These are phyloP conservation scores for Monosporascus sp. DNA, from an alignment of 2,329 filamentous ascomycete species.

Conservation along the genomic window DNA sequence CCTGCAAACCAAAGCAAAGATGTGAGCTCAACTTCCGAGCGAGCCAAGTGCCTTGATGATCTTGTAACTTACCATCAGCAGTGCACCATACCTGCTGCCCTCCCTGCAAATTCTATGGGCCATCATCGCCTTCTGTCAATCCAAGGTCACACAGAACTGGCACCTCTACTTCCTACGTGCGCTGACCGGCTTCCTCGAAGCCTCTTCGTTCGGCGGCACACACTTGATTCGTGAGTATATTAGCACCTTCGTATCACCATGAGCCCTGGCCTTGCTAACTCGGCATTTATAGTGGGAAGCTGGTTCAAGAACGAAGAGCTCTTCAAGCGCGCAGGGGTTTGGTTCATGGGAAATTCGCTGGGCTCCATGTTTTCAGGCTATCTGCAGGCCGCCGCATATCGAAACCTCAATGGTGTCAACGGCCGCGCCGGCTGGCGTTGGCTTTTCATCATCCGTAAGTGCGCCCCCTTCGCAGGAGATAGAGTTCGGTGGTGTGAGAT, in stretches of 20 bases:
- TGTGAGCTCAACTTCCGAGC: conserved; percentile 16
- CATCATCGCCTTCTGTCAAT: conserved; percentile 1
- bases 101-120: no score
- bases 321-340: conserved; percentile 22
- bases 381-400: conserved; percentile 32
- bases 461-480: neutral
- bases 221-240: conserved; percentile 21
- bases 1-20: conserved; percentile 20
- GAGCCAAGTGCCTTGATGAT: no score
- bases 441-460: conserved; percentile 1
- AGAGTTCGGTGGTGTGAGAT: neutral
- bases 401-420: neutral
- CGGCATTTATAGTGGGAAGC: neutral
- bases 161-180: neutral
- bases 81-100: no score
- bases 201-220: conserved; percentile 22
- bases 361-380: conserved; percentile 43
- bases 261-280: no score
- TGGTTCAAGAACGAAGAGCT: conserved; percentile 9
- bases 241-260: conserved; percentile 21
- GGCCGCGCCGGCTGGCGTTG: neutral
- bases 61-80: no score
- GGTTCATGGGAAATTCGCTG: conserved; percentile 40
- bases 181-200: conserved; percentile 11
- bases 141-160: conserved; percentile 9